phyloP scores from a whole-genome alignment of 2,329 filamentous ascomycete species.

The Blastomyces percursus region DNA sequence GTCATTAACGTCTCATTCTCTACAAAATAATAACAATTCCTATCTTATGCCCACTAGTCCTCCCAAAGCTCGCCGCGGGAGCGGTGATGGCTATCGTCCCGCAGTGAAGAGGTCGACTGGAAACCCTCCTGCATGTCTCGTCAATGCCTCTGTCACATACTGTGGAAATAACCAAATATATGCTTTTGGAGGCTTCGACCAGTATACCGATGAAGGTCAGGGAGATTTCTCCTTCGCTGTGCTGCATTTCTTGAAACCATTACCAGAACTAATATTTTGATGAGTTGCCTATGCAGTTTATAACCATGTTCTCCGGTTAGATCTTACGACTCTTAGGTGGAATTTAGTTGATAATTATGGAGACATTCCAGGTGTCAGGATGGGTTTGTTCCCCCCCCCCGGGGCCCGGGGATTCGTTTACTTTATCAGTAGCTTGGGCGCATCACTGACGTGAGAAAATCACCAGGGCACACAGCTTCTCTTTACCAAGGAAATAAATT shows the following conservation, averaged over 20 bases:
- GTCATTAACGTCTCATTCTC: constrained; percentile 21
- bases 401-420: constrained; percentile 3
- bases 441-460: constrained; percentile 9
- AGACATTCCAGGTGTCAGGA: constrained; percentile 90
- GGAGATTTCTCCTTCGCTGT: constrained; percentile 4
- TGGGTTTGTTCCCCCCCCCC: constrained; percentile 59
- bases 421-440: background rate
- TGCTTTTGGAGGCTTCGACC: constrained; percentile 95
- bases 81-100: constrained; percentile 67
- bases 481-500: constrained; percentile 89
- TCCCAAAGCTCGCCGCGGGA: constrained; percentile 50
- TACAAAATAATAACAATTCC: constrained; percentile 52
- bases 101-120: constrained; percentile 69
- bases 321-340: constrained; percentile 84
- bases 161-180: constrained; percentile 96
- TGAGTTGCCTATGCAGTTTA: constrained; percentile 50
- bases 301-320: constrained; percentile 86
- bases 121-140: constrained; percentile 80
- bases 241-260: background rate
- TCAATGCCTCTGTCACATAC: constrained; percentile 98
- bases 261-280: background rate
- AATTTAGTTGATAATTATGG: constrained; percentile 96
- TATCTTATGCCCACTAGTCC: constrained; percentile 89
- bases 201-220: constrained; percentile 85
- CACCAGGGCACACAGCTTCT: constrained; percentile 77